phyloP scores from a whole-genome alignment of 495 filamentous ascomycete species.

The Xylaria venustula region DNA sequence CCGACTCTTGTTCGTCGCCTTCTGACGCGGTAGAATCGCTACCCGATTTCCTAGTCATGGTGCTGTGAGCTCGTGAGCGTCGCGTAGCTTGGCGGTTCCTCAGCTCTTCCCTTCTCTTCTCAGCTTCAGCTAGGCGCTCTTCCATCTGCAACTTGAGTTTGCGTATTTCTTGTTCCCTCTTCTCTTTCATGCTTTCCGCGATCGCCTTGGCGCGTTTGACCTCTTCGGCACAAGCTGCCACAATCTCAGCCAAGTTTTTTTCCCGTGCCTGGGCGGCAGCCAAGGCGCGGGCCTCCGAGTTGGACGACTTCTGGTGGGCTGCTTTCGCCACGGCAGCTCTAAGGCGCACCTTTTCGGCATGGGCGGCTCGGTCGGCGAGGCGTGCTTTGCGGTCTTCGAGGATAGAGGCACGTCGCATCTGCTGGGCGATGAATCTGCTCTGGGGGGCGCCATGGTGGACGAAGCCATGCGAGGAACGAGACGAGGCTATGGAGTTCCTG shows the following conservation, averaged over 20 bases:
- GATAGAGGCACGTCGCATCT: slow-evolving; percentile 87
- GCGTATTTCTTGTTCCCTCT: slow-evolving; percentile 80
- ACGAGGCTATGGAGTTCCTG: slow-evolving; percentile 87
- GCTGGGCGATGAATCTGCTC: slow-evolving; percentile 82
- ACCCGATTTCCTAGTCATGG: slow-evolving; percentile 49
- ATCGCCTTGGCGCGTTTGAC: slow-evolving; percentile 91
- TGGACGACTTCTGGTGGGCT: slow-evolving; percentile 56
- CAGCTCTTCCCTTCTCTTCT: slow-evolving; percentile 65
- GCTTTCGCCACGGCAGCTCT: slow-evolving; percentile 84
- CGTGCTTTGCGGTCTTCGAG: slow-evolving; percentile 90
- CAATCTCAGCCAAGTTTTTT: slow-evolving; percentile 88
- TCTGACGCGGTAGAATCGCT: slow-evolving; percentile 51
- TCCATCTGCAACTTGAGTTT: slow-evolving; percentile 77
- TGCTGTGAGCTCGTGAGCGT: slow-evolving; percentile 64
- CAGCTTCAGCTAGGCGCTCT: slow-evolving; percentile 84
- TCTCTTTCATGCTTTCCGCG: slow-evolving; percentile 88
- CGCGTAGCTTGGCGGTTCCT: slow-evolving; percentile 55
- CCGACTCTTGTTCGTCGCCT: slow-evolving; percentile 45
- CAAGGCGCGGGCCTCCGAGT: slow-evolving; percentile 78
- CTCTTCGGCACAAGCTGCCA: slow-evolving; percentile 91
- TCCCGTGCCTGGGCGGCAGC: slow-evolving; percentile 91
- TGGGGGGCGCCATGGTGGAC: slow-evolving; percentile 62
- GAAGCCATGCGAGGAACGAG: slow-evolving; percentile 59
- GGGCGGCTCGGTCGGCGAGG: slow-evolving; percentile 87
- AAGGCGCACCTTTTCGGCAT: slow-evolving; percentile 95